Evolutionary conservation across 2,329 filamentous ascomycete genomes (phyloP).

Genomic region (Talaromyces atroroseus): DNA sequence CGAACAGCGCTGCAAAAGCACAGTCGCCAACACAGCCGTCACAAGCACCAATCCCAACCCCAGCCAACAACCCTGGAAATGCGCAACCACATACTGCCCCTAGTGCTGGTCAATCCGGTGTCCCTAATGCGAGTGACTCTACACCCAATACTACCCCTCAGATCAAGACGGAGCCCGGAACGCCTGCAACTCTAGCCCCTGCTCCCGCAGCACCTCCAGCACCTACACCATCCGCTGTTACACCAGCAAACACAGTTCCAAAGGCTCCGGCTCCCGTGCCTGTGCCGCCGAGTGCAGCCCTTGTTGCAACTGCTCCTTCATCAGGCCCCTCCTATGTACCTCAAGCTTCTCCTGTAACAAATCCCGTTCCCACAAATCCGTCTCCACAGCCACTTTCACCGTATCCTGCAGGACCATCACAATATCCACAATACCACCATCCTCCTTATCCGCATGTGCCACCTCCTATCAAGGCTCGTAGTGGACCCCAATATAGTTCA

Average conservation of each 20-base stretch:
- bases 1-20: not conserved
- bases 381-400: constrained; percentile 18
- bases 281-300: not conserved
- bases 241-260: not conserved
- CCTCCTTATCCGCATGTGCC: constrained; percentile 26
- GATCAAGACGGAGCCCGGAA: constrained; percentile 28
- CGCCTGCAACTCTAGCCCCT: not conserved
- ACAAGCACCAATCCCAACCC: constrained; percentile 9
- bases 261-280: not conserved
- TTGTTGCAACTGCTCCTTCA: constrained; percentile 9
- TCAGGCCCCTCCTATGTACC: constrained; percentile 16
- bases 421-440: constrained; percentile 28
- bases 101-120: not conserved
- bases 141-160: constrained; percentile 14
- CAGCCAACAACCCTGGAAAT: constrained; percentile 13
- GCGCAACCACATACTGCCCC: not conserved
- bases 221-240: not conserved
- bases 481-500: constrained; percentile 26
- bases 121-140: not conserved
- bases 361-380: constrained; percentile 21
- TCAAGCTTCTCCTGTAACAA: constrained; percentile 20
- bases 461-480: constrained; percentile 33
- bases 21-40: constrained; percentile 9
- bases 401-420: constrained; percentile 20
- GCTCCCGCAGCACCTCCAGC: constrained; percentile 10